Base-by-base conservation (phyloP, 2,329 filamentous ascomycete genomes). In the Epichloe coenophiala region DNA sequence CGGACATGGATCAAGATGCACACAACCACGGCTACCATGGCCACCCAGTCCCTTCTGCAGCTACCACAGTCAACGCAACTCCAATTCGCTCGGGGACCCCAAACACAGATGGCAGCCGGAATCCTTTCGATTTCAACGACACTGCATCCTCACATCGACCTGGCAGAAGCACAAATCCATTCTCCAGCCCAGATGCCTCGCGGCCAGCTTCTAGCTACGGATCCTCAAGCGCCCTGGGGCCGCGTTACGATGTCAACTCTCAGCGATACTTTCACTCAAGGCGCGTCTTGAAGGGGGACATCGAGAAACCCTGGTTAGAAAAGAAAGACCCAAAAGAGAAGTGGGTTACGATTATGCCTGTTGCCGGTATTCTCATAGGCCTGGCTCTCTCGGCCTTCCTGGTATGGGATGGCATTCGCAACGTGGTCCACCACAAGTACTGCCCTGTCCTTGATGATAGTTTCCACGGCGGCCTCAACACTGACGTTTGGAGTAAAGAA, bases 281-380 rank as follows among this genome's bases (percentile, higher is more conserved):
- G 52, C 72, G 85, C 54, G 77, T 91, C 36, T 77, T 75, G 62
- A 87, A 88, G 63, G 85, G 79, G 41, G 78, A 86, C 46, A 66
- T 87, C 3, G 83, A 88, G 63, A 84, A 86, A 68, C 84, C 87
- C 12, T 93, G 88, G 88, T 67, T 84, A 39, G 67, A 77, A n/a
- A 83, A 81, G 62, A 80, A 73, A 51, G 83, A 90, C 57, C 82
- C 84, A 12, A 84, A 81, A 64, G 85, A 91, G 73, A 93, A 88
- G 70, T 93, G 87, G 87, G 81, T 88, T 8, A 89, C 83, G 2
- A 88, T 91, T 55, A 76, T 94, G 51, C 87, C 87, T 2, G 62
- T 89, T 41, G 63, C 88, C 23, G 87, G 86, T 45, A 78, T 93
- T 47, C 45, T 81, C 3, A 54, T 89, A 13, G 88, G 88, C 13